Evolutionary conservation across 2,329 filamentous ascomycete genomes (phyloP).

Genomic region (Fusarium tjaetaba): DNA sequence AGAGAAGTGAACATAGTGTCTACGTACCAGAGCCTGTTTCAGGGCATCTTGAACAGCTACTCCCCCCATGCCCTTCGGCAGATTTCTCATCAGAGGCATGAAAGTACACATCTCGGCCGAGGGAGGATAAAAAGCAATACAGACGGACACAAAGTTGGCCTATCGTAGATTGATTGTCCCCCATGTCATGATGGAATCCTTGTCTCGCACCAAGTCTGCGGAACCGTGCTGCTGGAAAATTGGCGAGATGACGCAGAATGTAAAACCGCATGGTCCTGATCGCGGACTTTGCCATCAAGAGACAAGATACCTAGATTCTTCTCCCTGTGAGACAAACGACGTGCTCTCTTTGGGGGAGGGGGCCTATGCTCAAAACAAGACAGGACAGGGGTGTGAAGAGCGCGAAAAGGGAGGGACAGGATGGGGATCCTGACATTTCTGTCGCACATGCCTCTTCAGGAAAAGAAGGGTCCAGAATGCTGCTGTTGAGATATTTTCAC

Average conservation of each 20-base stretch:
- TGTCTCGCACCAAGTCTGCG: constrained; percentile 8
- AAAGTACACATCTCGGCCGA: not conserved
- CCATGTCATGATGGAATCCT: constrained; percentile 5
- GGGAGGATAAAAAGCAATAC: not conserved
- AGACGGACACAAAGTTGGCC: constrained; percentile 3
- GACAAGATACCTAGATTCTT: not conserved
- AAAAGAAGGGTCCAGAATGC: constrained; percentile 3
- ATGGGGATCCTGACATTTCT: not conserved
- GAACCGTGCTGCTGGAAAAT: constrained; percentile 36
- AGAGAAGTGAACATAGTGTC: not conserved
- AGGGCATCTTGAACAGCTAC: not conserved
- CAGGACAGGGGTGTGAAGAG: not conserved
- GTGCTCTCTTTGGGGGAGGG: not conserved
- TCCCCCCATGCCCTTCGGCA: not conserved
- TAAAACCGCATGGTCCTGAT: not conserved
- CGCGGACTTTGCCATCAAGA: not conserved
- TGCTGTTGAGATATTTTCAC: not conserved
- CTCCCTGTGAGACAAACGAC: constrained; percentile 14
- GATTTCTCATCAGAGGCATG: not conserved
- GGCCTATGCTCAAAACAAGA: not conserved
- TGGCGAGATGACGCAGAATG: constrained; percentile 27
- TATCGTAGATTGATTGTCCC: constrained; percentile 6
- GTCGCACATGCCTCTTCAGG: not conserved
- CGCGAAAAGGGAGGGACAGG: not conserved
- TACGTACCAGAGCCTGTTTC: not conserved